Evolutionary conservation across 805 yeast genomes (phyloP), one percentile per base, ranked within the genome.

Genomic region (Wickerhamomyces alni): DNA sequence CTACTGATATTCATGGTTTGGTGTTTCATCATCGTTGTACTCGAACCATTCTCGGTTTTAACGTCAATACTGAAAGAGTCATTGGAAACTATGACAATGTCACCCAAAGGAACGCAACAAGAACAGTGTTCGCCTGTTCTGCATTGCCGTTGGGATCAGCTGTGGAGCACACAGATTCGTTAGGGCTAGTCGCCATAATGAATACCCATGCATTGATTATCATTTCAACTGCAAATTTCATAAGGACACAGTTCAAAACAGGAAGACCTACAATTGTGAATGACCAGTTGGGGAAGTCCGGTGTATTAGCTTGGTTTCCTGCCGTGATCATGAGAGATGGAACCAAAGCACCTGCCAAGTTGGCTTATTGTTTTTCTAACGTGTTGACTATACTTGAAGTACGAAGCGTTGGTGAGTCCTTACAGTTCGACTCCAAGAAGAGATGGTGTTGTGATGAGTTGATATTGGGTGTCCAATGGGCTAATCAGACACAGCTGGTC

Each of bases 361-460:
- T 86, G 31, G 89, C 84, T 0, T 84, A 80, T 46, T 67, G 84
- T 29, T 83, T 87, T 83, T 66, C 75, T n/a, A 77, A 79, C 42
- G 65, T 68, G 8, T 50, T 85, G 38, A 75, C 79, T 0, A 51
- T 86, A 2, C 47, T 80, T 8, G 82, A 80, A 39, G 57, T 81
- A 3, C 58, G 47, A 16, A 44, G 47, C 16, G 57, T 65, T 38
- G 65, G 65, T 11, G 54, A 59, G 0, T 43, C 49, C 8, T 42
- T 71, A 18, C 59, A 52, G 31, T 69, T 70, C 39, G 63, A 62
- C 8, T 62, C 69, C 53, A 65, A 40, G 24, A 67, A 66, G 40
- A 55, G 73, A 37, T 70, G 67, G 66, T 54, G 58, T 0, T 66
- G 69, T 30, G 61, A 65, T n/a, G 81, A 75, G 40, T 47, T 73